Evolutionary conservation across 805 yeast genomes (phyloP).

Genomic region (Priceomyces haplophilus): DNA sequence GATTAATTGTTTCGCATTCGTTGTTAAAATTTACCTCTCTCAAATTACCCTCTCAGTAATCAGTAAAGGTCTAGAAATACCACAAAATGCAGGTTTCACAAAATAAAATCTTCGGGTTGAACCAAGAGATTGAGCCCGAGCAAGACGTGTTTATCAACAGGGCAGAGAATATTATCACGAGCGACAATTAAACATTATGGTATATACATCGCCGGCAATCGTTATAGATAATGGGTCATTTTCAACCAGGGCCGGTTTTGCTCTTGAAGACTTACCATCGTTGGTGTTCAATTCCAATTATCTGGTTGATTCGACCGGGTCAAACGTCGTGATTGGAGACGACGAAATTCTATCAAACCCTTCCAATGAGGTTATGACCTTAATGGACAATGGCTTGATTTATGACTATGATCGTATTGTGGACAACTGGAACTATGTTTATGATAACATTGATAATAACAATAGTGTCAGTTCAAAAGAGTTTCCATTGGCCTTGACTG

Average conservation of each 20-base stretch:
- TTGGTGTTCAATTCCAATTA: slow-evolving; percentile 57
- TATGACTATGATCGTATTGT: slow-evolving; percentile 73
- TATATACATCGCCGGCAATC: slow-evolving; percentile 48
- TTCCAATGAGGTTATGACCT: slow-evolving; percentile 51
- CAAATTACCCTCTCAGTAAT: too few relatives aligned
- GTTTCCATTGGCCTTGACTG: slow-evolving; percentile 61
- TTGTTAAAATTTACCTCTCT: too few relatives aligned
- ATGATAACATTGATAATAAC: slow-evolving; percentile 42
- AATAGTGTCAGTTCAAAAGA: slow-evolving; percentile 51
- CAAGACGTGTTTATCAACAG: not conserved
- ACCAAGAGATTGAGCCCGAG: not conserved
- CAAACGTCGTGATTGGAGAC: slow-evolving; percentile 42
- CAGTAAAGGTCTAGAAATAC: not conserved
- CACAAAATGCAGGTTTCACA: not conserved
- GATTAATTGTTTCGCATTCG: too few relatives aligned
- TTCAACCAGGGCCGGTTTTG: slow-evolving; percentile 67
- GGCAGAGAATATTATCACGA: not conserved
- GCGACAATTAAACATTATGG: slow-evolving; percentile 11
- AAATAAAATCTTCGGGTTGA: not conserved
- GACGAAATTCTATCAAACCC: slow-evolving; percentile 45
- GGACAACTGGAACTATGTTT: slow-evolving; percentile 66
- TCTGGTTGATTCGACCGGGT: slow-evolving; percentile 30
- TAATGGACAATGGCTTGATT: slow-evolving; percentile 59
- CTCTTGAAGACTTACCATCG: slow-evolving; percentile 61
- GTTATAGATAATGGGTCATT: slow-evolving; percentile 69